Conservation (phyloP, 2,329 filamentous ascomycete species). For the Neofusicoccum kwambonambiense region DNA sequence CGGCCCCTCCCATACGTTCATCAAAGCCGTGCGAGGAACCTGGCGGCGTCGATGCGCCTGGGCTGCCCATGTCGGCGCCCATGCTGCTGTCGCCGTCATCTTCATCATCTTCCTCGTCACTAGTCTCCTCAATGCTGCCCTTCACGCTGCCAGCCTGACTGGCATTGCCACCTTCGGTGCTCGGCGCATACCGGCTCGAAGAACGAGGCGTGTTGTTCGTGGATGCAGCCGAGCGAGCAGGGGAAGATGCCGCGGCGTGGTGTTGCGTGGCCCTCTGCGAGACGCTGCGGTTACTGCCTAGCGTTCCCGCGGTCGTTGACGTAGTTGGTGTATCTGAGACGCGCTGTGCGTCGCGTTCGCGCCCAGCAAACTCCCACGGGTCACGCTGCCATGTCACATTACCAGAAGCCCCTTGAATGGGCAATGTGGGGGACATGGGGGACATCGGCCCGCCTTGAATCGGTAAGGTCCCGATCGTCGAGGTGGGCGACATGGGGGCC, state of each 20-base stretch:
- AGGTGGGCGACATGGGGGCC: conserved; percentile 14
- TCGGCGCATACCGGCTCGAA: conserved; percentile 11
- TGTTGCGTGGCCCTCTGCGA: conserved; percentile 8
- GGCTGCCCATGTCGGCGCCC: neutral
- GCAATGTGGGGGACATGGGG: conserved; percentile 5
- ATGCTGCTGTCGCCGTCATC: conserved; percentile 10
- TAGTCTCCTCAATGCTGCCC: conserved; percentile 17
- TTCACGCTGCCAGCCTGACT: conserved; percentile 17
- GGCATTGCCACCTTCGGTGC: neutral
- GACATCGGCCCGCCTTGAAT: conserved; percentile 16
- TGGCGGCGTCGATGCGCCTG: conserved; percentile 2
- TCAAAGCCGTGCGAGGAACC: conserved; percentile 9
- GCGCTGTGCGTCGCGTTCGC: conserved; percentile 8
- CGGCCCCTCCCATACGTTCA: neutral
- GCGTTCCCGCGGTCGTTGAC: conserved; percentile 15
- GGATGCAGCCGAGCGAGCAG: conserved; percentile 15
- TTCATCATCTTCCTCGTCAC: conserved; percentile 17
- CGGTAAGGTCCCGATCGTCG: conserved; percentile 14
- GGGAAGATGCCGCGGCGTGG: conserved; percentile 2
- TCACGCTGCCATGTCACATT: conserved; percentile 15
- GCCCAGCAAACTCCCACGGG: conserved; percentile 14
- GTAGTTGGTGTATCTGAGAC: conserved; percentile 16
- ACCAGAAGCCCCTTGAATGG: conserved; percentile 5
- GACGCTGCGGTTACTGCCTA: conserved; percentile 16
- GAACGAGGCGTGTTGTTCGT: conserved; percentile 12